Evolutionary conservation across 1,284 basidiomycete species (phyloP), one percentile per base, ranked within the genome.

Genomic region (Agaricales sp.): DNA sequence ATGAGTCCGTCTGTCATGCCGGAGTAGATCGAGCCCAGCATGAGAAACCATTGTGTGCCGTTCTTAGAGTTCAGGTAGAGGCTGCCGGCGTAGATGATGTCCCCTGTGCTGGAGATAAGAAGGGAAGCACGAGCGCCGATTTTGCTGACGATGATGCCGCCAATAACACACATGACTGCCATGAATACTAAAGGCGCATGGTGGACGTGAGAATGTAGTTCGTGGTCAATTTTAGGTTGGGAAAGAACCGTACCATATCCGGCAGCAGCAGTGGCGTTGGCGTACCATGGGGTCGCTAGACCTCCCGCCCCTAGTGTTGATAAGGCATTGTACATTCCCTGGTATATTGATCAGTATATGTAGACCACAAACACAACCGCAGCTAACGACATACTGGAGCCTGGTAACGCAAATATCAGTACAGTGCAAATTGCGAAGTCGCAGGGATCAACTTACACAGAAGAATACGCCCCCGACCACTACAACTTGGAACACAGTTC

Each of bases 321-420:
- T 4, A 65, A 49, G 14, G 63, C 63, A 59, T 64, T 64, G 52
- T 64, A 65, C 63, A 64, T 65, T 39, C 63, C 63, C 61, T 59
- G 30, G 16, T 12, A 16, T 16, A 11, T 37, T 37, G 16, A 45
- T 16, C 1, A 13, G 41, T 4, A 43, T 2, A 46, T 38, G n/a
- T n/a, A n/a, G 19, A 35, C 24, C 47, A 50, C 22, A 39, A 2
- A 8, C 45, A n/a, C 13, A 35, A 18, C 45, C 37, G 18, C 12
- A 43, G 4, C 14, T 19, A n/a, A 22, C 43, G 47, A 47, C 56
- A 35, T 54, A 60, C 59, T 43, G 59, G 58, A 51, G 58, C 60
- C 61, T 62, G 51, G 14, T 45, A 30, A 14, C n/a, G 48, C 39
- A 41, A 26, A 14, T 26, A n/a, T n/a, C n/a, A n/a, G n/a, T n/a